Evolutionary conservation across 139 green algal species (phyloP).

Genomic region (Tetratostichococcus sp.): DNA sequence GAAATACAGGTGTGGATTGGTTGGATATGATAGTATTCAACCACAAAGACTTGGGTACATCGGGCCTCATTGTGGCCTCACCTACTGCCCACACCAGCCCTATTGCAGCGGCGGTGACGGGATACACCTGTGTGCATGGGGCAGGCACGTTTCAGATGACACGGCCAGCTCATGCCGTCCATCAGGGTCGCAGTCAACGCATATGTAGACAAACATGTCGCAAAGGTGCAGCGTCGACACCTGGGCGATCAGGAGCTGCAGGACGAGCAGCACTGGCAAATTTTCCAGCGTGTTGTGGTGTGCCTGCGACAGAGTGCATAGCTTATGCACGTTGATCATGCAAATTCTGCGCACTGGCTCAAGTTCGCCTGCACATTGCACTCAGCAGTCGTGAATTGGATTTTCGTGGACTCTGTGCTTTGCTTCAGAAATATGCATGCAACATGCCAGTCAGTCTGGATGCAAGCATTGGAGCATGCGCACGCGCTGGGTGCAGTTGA

Average conservation of each 20-base stretch:
- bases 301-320: not conserved
- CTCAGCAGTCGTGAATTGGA: too few species aligned
- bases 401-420: too few species aligned
- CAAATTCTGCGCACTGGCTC: too few species aligned
- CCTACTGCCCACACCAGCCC: conserved; percentile 5
- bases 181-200: too few species aligned
- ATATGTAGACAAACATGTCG: too few species aligned
- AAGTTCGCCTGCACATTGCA: too few species aligned
- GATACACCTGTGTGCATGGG: conserved; percentile 8
- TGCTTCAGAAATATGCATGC: too few species aligned
- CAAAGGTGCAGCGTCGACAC: not conserved
- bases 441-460: too few species aligned
- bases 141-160: not conserved
- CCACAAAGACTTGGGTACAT: too few species aligned
- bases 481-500: conserved; percentile 14
- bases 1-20: too few species aligned
- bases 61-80: not conserved
- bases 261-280: not conserved
- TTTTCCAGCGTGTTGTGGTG: conserved; percentile 18
- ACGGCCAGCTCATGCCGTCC: too few species aligned
- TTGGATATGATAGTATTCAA: not conserved
- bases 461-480: not conserved
- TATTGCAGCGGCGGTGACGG: conserved; percentile 6
- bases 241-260: not conserved
- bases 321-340: too few species aligned